Evolutionary conservation across 108 stramenopile genomes (phyloP).

Genomic region (Nitzschia putrida): DNA sequence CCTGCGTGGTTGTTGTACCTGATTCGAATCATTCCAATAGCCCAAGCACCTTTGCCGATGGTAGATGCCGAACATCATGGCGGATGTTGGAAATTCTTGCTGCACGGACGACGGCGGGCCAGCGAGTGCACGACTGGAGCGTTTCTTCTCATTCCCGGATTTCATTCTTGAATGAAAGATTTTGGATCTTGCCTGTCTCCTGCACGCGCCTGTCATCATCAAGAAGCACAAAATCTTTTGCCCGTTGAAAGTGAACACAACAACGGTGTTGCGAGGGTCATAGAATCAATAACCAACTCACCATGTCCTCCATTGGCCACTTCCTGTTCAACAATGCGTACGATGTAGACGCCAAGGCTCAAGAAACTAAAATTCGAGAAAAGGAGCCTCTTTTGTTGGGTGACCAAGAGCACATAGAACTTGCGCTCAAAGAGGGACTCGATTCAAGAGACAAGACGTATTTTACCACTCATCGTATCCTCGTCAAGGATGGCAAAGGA

Average conservation of each 20-base stretch:
- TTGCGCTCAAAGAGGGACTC: slow-evolving; percentile 48
- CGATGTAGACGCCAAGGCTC: slow-evolving; percentile 45
- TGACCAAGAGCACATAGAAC: slow-evolving; percentile 36
- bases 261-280: not conserved
- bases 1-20: too few species aligned
- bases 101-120: too few species aligned
- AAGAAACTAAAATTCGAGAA: slow-evolving; percentile 34
- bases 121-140: too few species aligned
- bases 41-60: too few species aligned
- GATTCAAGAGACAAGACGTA: slow-evolving; percentile 45
- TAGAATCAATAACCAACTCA: not conserved
- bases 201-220: not conserved
- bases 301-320: slow-evolving; percentile 15
- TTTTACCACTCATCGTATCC: slow-evolving; percentile 51
- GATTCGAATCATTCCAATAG: too few species aligned
- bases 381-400: slow-evolving; percentile 39
- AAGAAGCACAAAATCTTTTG: not conserved
- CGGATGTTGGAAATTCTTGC: too few species aligned
- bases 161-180: too few species aligned
- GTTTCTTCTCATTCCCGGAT: too few species aligned
- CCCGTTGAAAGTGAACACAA: not conserved
- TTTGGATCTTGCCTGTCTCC: too few species aligned
- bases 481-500: slow-evolving; percentile 58
- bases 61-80: too few species aligned
- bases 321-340: slow-evolving; percentile 38